Evolutionary conservation across 1,284 basidiomycete genomes (phyloP).

Genomic region (Veloporphyrellus conicus): DNA sequence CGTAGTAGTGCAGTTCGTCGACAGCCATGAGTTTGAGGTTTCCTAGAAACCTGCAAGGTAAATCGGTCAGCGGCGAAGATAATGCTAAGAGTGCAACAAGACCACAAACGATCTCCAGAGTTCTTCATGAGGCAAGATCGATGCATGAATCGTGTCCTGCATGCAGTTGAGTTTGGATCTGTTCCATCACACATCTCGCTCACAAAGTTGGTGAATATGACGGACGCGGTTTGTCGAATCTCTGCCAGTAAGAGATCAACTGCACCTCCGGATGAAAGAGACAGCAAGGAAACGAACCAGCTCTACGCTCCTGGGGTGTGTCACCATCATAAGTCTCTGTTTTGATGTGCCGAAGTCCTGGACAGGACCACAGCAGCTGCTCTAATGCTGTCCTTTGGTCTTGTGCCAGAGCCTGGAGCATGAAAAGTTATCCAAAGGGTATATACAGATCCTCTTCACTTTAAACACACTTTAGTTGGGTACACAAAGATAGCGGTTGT

Average conservation of each 20-base stretch:
- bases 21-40: constrained; percentile 78
- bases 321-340: constrained; percentile 88
- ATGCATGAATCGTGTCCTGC: constrained; percentile 87
- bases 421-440: background rate
- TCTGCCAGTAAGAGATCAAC: constrained; percentile 34
- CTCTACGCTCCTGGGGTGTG: constrained; percentile 65
- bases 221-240: constrained; percentile 61
- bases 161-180: constrained; percentile 1
- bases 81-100: background rate
- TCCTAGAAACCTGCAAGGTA: constrained; percentile 55
- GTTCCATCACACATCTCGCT: constrained; percentile 18
- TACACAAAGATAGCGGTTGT: constrained; percentile 84
- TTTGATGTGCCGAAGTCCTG: constrained; percentile 59
- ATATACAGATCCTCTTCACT: background rate
- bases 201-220: constrained; percentile 78
- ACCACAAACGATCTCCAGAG: constrained; percentile 66
- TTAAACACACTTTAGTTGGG: constrained; percentile 69
- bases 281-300: constrained; percentile 38
- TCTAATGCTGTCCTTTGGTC: constrained; percentile 75
- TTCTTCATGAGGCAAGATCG: constrained; percentile 82
- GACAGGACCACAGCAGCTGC: constrained; percentile 59
- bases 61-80: constrained; percentile 3
- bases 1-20: constrained; percentile 83
- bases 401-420: constrained; percentile 74
- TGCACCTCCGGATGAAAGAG: background rate